A percentile compares a stretch with the other conserved stretches of the same genome.
phyloP scores from a whole-genome alignment of 768 basidiomycete genomes.

The Cyclocybe cylindracea region DNA sequence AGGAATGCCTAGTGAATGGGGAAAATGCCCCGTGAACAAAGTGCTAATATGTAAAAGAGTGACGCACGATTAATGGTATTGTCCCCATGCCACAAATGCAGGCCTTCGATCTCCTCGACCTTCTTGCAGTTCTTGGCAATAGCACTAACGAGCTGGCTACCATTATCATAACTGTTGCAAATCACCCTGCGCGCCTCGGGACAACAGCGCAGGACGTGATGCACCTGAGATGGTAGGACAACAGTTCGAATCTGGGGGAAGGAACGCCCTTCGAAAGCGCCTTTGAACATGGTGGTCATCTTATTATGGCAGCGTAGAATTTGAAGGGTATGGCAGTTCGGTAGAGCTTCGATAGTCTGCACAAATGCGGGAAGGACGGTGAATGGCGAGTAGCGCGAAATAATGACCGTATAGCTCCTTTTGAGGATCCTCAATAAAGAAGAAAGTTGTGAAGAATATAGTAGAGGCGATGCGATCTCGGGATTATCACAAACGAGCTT shows the following conservation, averaged over 20 bases:
- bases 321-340: slow-evolving; percentile 31
- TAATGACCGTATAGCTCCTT: slow-evolving; percentile 25
- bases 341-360: slow-evolving; percentile 24
- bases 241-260: slow-evolving; percentile 25
- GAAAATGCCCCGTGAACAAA: neutral
- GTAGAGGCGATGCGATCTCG: slow-evolving; percentile 16
- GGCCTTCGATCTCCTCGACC: slow-evolving; percentile 27
- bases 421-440: neutral
- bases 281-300: slow-evolving; percentile 30
- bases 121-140: slow-evolving; percentile 28
- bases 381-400: slow-evolving; percentile 25
- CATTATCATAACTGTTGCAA: slow-evolving; percentile 20
- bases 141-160: slow-evolving; percentile 26
- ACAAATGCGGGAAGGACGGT: slow-evolving; percentile 27
- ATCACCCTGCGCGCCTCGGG: slow-evolving; percentile 25
- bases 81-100: slow-evolving; percentile 13
- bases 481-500: slow-evolving; percentile 21
- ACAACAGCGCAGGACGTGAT: slow-evolving; percentile 31
- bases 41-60: neutral
- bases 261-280: slow-evolving; percentile 22
- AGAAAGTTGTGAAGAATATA: neutral
- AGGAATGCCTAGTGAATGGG: slow-evolving; percentile 19
- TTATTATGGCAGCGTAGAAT: slow-evolving; percentile 29
- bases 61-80: slow-evolving; percentile 25
- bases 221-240: slow-evolving; percentile 25